Base-by-base conservation (phyloP, 2,329 filamentous ascomycete species). In the Cercospora brassicicola region DNA sequence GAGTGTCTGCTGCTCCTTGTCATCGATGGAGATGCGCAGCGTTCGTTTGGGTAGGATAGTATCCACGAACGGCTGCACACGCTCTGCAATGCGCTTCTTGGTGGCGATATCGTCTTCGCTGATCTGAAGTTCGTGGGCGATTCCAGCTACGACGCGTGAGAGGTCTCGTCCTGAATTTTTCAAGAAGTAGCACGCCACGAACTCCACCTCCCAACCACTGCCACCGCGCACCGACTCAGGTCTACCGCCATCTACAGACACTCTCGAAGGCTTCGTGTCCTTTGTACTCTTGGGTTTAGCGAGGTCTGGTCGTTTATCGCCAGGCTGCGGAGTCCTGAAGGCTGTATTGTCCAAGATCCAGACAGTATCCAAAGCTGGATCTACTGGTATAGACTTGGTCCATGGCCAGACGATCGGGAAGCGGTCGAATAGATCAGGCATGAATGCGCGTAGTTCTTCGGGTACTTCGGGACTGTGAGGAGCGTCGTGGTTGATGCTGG, bases 341-440 rank as follows among this genome's bases (percentile, higher is more conserved):
- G 93, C 94, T 2, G 91, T 94, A 76, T 95, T 97, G 82, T 98
- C 93, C 59, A 97, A 84, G 7, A 97, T 83, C 94, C 94, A 97
- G 48, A 97, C 89, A 13, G 87, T 88, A 78, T 97, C 91, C 60
- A 83, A 79, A n/a, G 87, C 81, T 15, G 84, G 83, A 64, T 88
- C 85, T 57, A 92, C 86, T 5, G 76, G 72, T 57, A 74, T 69
- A 5, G 36, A 56, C 56, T 73, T 70, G 23, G 69, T 68, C 76
- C 77, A 77, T 9, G 84, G 81, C 56, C 85, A 85, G 0, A 86
- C 84, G 11, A 89, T 81, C 0, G 90, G 89, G 74, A 78, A 78
- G 20, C 77, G 75, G 63, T 78, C 76, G 64, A 78, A 77, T 11
- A 78, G 70, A 59, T 79, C 76, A 13, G 77, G 77, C 67, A 79